Base-by-base conservation (phyloP, 768 basidiomycete genomes). In the Macrolepiota albuminosa region DNA sequence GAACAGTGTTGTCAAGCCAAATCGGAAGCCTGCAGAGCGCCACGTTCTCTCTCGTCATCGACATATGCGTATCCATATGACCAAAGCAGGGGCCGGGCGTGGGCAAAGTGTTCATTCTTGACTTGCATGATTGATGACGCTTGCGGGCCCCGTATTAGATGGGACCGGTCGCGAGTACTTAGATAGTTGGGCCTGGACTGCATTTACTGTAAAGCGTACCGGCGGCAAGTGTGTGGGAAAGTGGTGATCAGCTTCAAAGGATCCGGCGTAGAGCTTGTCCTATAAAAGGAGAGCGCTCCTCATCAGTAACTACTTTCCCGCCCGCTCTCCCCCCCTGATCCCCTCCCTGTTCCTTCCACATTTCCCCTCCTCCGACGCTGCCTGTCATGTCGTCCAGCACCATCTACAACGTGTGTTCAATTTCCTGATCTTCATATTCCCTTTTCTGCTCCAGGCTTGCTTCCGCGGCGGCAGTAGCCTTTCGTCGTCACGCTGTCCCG, bases 371-470 rank as follows among this genome's bases (percentile, higher is more conserved):
- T 40, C 33, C 46, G 16, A 34, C 16, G 46, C 21, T 21, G 52
- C 26, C 39, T 31, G 11, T 9, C 48, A 71, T 71, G 71, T 70
- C 71, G 40, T 67, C 71, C n/a, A 68, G 65, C 62, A 67, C 67
- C 2, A 72, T 72, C 10, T 72, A 72, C 63, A 71, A 71, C 57
- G 71, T 72, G 61, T 60, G 71, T 68, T 34, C 37, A 89, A 34
- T 48, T 57, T 58, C 54, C 40, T 56, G 42, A 56, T 57, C 57
- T 47, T 54, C 61, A 34, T 58, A 43, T 57, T 49, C 39, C 45
- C 48, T 55, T 31, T 59, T 61, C 55, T 57, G 58, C 57, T 59
- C 26, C 36, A 47, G 29, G 42, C 36, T 55, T 50, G 58, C 56
- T 47, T 52, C 40, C 37, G 39, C 59, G 45, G 54, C 62, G 58